These are phyloP conservation scores for Trichoderma asperellum DNA, from an alignment of 2,329 filamentous ascomycete species.

Conservation along the genomic window DNA sequence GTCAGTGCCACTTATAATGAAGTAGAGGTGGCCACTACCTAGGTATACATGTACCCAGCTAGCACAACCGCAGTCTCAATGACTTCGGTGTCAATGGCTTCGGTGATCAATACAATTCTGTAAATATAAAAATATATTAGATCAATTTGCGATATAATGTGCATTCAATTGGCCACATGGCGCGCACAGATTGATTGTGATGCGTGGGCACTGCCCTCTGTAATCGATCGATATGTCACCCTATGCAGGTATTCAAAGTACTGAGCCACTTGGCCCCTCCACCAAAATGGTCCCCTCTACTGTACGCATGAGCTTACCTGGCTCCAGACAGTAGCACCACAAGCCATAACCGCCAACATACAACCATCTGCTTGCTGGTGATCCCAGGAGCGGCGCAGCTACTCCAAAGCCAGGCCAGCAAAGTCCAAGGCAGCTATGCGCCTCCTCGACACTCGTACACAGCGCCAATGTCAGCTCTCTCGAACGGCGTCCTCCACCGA, in stretches of 20 bases:
- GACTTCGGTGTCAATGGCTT: background rate
- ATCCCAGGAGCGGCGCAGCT: conserved; percentile 3
- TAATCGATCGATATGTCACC: background rate
- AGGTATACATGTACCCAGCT: background rate
- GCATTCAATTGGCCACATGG: background rate
- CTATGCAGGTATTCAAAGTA: background rate
- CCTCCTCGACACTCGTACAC: conserved; percentile 44
- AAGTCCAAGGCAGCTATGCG: conserved; percentile 47
- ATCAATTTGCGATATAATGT: background rate
- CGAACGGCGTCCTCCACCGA: conserved; percentile 49
- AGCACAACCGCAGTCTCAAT: background rate
- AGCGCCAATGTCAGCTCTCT: conserved; percentile 53
- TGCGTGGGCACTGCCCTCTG: background rate
- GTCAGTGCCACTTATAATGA: background rate
- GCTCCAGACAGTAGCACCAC: conserved; percentile 8
- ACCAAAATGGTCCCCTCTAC: conserved; percentile 4
- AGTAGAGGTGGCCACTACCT: background rate
- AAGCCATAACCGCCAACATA: background rate
- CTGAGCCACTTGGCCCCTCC: conserved; percentile 15
- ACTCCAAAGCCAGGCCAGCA: conserved; percentile 5
- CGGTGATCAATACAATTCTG: background rate
- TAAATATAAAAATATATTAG: background rate
- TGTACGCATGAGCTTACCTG: conserved; percentile 1
- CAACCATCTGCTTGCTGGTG: background rate
- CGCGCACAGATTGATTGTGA: background rate